Evolutionary conservation across 768 basidiomycete species (phyloP).

Genomic region (Mycena venus): DNA sequence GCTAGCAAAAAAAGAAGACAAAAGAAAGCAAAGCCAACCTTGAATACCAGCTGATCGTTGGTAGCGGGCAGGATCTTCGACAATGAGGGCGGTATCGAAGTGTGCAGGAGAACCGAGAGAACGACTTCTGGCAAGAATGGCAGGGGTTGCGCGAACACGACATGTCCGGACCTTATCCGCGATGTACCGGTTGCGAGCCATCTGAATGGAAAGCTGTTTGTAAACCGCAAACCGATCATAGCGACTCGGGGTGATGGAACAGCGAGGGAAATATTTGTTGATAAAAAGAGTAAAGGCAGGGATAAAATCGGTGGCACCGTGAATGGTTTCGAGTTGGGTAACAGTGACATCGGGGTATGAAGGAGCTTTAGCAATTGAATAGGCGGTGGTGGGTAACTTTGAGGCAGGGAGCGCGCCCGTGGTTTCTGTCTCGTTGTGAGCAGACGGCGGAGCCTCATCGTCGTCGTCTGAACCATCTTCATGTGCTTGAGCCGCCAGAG

Average conservation of each 20-base stretch:
- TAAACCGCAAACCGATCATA: conserved; percentile 25
- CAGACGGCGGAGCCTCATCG: background rate
- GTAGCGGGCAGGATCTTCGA: conserved; percentile 17
- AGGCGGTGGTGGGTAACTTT: background rate
- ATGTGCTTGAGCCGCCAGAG: conserved; percentile 1
- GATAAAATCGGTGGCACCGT: conserved; percentile 22
- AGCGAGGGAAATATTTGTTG: conserved; percentile 8
- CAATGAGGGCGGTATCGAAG: conserved; percentile 27
- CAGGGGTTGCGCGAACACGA: conserved; percentile 7
- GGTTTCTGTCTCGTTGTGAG: background rate
- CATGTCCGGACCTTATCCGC: background rate
- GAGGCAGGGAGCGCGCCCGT: background rate
- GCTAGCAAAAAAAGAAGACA: background rate
- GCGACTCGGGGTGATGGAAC: background rate
- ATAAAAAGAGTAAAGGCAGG: conserved; percentile 22
- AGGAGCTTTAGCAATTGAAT: conserved; percentile 20
- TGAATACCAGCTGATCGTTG: background rate
- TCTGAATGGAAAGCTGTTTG: conserved; percentile 7
- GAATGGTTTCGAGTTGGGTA: conserved; percentile 3
- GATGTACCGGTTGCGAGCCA: conserved; percentile 21
- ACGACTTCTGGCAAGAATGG: background rate
- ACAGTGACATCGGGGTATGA: conserved; percentile 24
- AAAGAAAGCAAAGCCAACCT: background rate
- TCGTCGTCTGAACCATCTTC: conserved; percentile 1
- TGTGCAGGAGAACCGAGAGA: background rate